phyloP scores from a whole-genome alignment of 148 eudicot species.

The Camellia sinensis region DNA sequence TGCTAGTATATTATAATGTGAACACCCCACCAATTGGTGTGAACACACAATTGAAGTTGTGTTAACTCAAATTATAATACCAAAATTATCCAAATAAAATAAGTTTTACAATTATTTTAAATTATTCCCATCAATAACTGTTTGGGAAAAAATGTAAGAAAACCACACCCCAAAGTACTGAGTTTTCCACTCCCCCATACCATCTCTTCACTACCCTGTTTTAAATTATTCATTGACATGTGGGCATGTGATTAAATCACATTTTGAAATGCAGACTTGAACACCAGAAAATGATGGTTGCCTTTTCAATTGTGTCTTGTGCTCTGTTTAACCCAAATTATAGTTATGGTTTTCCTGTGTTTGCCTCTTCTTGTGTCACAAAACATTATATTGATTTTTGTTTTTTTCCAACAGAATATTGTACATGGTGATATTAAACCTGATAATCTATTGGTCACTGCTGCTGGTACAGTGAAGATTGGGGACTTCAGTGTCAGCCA shows the following conservation, averaged over 20 bases:
- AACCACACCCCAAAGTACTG: too few species aligned
- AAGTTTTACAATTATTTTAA: too few species aligned
- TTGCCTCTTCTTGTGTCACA: not conserved
- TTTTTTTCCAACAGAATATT: conserved; percentile 54
- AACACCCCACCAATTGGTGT: too few species aligned
- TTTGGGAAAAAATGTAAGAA: too few species aligned
- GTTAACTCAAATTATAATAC: too few species aligned
- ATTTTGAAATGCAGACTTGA: not conserved
- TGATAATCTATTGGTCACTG: conserved; percentile 78
- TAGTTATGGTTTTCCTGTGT: conserved; percentile 7
- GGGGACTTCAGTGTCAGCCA: conserved; percentile 96
- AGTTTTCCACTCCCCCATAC: too few species aligned
- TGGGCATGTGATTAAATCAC: not conserved
- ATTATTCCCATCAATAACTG: too few species aligned
- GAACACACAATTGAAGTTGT: too few species aligned
- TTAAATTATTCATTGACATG: not conserved
- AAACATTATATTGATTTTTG: not conserved
- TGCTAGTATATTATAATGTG: too few species aligned
- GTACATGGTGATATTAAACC: conserved; percentile 95
- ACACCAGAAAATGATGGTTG: not conserved
- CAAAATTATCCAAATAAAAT: too few species aligned
- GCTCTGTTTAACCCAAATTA: not conserved
- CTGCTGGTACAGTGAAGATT: conserved; percentile 73
- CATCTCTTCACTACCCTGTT: too few species aligned
- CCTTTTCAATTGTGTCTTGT: not conserved